Base-by-base conservation (phyloP, 257 asterid genomes). In the Eucommia ulmoides region DNA sequence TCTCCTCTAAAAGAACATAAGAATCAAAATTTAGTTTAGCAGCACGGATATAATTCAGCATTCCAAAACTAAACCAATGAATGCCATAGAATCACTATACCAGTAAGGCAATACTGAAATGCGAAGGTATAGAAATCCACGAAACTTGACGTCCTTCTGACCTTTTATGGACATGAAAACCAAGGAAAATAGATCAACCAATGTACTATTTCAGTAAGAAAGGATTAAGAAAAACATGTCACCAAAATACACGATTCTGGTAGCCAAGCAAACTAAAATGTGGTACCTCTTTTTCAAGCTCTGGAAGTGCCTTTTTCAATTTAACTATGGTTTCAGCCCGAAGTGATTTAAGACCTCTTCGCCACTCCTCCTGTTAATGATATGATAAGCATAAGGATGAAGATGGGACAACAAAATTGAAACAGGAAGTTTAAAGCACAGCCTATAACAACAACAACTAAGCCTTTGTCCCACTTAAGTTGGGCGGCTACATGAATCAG, bases 41-140 rank as follows among this genome's bases (percentile, higher is more conserved):
- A 29, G 12, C 12, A 29, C 7, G 12, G 12, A 29, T 29, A 12
- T 29, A 29, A 29, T 29, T 29, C n/a, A n/a, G 12, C 12, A 29
- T 29, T 12, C 7, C 38, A 29, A 5, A 29, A 29, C 12, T 7
- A 7, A 29, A 29, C 12, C 38, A 29, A 7, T 5, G 38, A 29
- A 12, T 29, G 38, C 8, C 38, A n/a, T 12, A 29, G 8, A 29
- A 29, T 29, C 12, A 29, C 38, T 29, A n/a, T n/a, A n/a, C 38
- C 38, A 12, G 7, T 29, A 7, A 29, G 12, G 12, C 12, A 7
- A 29, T 29, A 29, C 38, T 29, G 12, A 29, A 29, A 29, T 29
- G 89, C 74, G 63, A 58, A 88, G 44, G 65, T 52, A 55, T 84
- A 84, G 69, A 84, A 81, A 54, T 77, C 73, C 20, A 64, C 77